Evolutionary conservation across 1,284 basidiomycete genomes (phyloP).

Genomic region (Lentinus polychrous): DNA sequence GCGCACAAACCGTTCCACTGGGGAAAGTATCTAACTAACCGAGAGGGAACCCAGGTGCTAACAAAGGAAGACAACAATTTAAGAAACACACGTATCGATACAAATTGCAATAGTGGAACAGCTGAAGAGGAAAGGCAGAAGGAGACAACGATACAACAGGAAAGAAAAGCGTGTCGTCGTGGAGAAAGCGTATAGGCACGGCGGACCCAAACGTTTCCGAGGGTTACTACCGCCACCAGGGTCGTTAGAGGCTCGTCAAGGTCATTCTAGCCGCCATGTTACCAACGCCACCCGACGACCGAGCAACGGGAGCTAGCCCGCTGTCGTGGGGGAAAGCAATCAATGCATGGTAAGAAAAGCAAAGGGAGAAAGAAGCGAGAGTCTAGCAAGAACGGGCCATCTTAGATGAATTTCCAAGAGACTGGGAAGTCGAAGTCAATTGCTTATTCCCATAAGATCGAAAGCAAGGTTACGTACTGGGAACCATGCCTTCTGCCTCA

Average conservation of each 20-base stretch:
- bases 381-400: constrained; percentile 5
- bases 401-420: constrained; percentile 39
- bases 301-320: constrained; percentile 19
- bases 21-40: constrained; percentile 17
- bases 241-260: constrained; percentile 20
- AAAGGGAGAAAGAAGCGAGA: constrained; percentile 7
- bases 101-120: background rate
- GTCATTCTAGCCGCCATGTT: no score
- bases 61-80: background rate
- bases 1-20: constrained; percentile 16
- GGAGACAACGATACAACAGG: background rate
- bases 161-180: constrained; percentile 10
- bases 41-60: constrained; percentile 6
- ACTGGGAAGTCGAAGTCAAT: constrained; percentile 26
- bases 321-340: constrained; percentile 12
- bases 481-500: constrained; percentile 49
- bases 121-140: background rate
- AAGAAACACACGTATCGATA: background rate
- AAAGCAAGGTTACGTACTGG: constrained; percentile 41
- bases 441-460: background rate
- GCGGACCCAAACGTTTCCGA: constrained; percentile 11
- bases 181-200: background rate
- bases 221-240: constrained; percentile 32
- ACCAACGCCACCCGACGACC: no score
- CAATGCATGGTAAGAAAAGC: constrained; percentile 7